Conservation (phyloP, 2,329 filamentous ascomycete species). For the Trichoderma endophyticum region DNA sequence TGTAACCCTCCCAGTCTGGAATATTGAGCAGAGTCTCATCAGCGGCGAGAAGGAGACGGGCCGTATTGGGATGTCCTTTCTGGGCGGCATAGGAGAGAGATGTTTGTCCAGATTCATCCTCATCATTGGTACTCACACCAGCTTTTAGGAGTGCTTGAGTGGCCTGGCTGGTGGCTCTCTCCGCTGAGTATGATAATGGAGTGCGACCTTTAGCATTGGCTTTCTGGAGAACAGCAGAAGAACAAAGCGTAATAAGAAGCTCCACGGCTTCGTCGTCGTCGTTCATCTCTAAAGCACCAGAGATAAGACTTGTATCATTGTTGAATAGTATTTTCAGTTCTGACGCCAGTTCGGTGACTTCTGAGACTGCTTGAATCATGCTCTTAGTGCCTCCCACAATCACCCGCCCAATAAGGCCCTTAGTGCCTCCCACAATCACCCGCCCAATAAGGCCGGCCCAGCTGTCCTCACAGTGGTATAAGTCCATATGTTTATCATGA, state of each 20-base stretch:
- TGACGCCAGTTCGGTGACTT: neutral
- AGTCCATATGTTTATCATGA: no score
- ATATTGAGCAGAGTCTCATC: neutral
- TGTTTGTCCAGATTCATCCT: accelerated
- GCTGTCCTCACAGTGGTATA: no score
- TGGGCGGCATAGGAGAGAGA: accelerated
- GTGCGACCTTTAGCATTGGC: accelerated
- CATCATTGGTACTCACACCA: neutral
- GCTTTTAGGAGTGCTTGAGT: neutral
- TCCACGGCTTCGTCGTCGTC: neutral
- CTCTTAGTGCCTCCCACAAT: neutral
- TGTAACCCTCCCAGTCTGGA: accelerated
- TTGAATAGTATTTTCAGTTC: accelerated
- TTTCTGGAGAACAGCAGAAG: neutral
- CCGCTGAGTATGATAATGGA: neutral
- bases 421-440: neutral
- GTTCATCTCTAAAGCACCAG: accelerated
- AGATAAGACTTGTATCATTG: accelerated
- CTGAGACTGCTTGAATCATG: neutral
- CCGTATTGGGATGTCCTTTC: neutral
- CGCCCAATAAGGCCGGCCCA: accelerated
- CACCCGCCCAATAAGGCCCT: accelerated
- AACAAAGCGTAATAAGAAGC: neutral
- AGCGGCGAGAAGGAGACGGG: neutral
- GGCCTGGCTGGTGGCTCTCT: neutral